Base-by-base conservation (phyloP, 306 rosid genomes). In the Boehmeria nivea region DNA sequence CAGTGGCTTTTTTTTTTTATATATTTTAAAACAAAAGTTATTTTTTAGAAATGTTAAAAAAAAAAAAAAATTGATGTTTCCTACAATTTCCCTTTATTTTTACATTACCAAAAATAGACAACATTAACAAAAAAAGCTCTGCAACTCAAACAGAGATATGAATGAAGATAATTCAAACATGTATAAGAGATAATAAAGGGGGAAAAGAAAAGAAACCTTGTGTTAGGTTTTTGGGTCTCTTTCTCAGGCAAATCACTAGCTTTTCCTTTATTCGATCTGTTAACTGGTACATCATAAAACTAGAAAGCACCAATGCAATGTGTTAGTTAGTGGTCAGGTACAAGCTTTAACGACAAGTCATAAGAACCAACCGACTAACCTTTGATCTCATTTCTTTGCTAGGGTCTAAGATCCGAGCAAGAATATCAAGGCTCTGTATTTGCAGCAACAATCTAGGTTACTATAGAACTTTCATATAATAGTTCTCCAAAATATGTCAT, bases 401-500 rank as follows among this genome's bases (percentile, higher is more conserved):
- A 16, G 95, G 88, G 69, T 89, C 95, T 39, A 82, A 71, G 67
- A 86, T 76, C 77, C 76, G 82, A 19, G 80, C 83, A 67, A 89
- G 79, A 67, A 77, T 62, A 48, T 72, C 67, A 73, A 89, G 51
- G 34, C 83, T 63, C 97, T 89, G 85, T 66, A 54, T 28, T n/a
- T n/a, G n/a, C n/a, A n/a, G n/a, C n/a, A n/a, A 68, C 33, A n/a
- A 63, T 37, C 54, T 56, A 71, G 9, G 54, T 51, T 56, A 61
- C n/a, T n/a, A n/a, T n/a, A n/a, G n/a, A n/a, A n/a, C n/a, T 58
- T 59, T 51, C 56, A 27, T 17, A 42, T 52, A 47, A 59, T 65
- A 22, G 39, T 27, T 55, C 45, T 13, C 26, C 31, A 26, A 48
- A 43, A 53, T 19, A 44, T 10, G 9, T 49, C 20, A 33, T 15